Evolutionary conservation across 106 monocot species (phyloP), one percentile per base, ranked within the genome.

Genomic region (Acanthochlamys bracteata): DNA sequence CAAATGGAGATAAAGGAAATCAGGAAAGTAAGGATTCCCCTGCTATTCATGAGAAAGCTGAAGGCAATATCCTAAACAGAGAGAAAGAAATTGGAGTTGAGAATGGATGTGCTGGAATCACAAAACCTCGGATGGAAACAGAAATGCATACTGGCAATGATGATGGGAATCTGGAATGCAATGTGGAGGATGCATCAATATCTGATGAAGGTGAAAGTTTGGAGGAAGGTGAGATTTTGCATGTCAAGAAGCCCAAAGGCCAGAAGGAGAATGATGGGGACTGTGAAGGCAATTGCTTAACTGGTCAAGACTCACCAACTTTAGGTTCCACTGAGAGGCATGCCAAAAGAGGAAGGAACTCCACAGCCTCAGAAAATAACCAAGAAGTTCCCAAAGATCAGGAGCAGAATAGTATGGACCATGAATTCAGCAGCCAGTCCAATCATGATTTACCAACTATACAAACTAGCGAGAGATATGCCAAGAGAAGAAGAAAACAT

Each of bases 191-290:
- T 13, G 13, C 10, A 43, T 43, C 43, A 43, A 43, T 13, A 8
- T 7, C 43, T 8, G 63, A 15, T 0, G 56, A 4, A 47, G 17
- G 0, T n/a, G 63, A 41, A 7, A 25, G 25, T 8, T 15, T 67
- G 10, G 25, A 24, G 15, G 17, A 59, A 11, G 13, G 43, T 7
- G 43, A 43, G 13, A 47, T 43, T 42, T 13, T 23, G 13, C 56
- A 67, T 53, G 20, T 26, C 3, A 26, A 66, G 55, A 59, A 69
- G 20, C 27, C 57, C 22, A 54, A 65, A 25, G 16, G 62, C 67
- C 60, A 40, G 4, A 15, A 42, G 55, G 66, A 60, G 20, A 27
- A 13, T 33, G 40, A 15, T 49, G 1, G 7, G 25, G 61, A 49
- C 24, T 15, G 33, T 60, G 25, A 39, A 20, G 26, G 22, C 4